phyloP scores from a whole-genome alignment of 2,329 filamentous ascomycete genomes.

The Dendryphion nanum region DNA sequence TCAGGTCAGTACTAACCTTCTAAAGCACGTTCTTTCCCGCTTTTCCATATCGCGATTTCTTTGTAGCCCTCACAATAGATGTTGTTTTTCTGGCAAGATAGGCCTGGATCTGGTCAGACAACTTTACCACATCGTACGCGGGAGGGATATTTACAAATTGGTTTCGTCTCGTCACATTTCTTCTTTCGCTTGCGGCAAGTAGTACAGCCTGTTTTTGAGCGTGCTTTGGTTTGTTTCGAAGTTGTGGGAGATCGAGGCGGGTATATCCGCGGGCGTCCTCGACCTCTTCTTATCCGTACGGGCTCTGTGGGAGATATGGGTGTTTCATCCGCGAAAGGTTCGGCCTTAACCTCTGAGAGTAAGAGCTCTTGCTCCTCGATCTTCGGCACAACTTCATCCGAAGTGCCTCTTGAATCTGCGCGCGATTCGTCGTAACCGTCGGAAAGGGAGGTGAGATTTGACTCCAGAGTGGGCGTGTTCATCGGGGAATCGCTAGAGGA shows the following conservation, averaged over 20 bases:
- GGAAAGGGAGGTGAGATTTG: conserved; percentile 11
- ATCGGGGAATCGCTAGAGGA: conserved; percentile 41
- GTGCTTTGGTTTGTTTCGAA: conserved; percentile 74
- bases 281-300: conserved; percentile 43
- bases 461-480: conserved; percentile 35
- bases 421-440: conserved; percentile 19
- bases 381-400: conserved; percentile 49
- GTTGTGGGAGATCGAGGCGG: conserved; percentile 60
- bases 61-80: conserved; percentile 90
- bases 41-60: conserved; percentile 82
- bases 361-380: conserved; percentile 53
- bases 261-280: conserved; percentile 81
- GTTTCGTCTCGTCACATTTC: conserved; percentile 56
- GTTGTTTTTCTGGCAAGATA: conserved; percentile 91
- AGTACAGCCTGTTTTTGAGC: conserved; percentile 59
- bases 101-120: conserved; percentile 51
- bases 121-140: not conserved
- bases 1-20: conserved; percentile 47
- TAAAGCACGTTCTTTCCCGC: conserved; percentile 73
- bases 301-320: conserved; percentile 36
- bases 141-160: conserved; percentile 36
- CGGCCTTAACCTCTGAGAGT: conserved; percentile 38
- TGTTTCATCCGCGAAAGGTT: conserved; percentile 28
- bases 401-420: conserved; percentile 21
- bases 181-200: conserved; percentile 62